These are phyloP conservation scores for Dactylella cylindrospora DNA, from an alignment of 2,329 filamentous ascomycete species.

Conservation along the genomic window DNA sequence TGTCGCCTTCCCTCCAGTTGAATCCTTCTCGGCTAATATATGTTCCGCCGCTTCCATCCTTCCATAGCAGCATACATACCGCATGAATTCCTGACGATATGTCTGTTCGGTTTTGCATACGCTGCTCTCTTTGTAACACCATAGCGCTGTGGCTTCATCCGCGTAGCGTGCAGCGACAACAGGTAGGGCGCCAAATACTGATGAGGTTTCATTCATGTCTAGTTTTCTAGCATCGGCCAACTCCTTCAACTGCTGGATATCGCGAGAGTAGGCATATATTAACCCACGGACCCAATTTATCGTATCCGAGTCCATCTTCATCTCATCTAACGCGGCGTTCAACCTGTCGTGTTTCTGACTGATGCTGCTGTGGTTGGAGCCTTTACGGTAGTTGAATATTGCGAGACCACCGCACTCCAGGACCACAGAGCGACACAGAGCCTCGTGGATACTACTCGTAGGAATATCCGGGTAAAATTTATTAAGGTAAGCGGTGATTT, in stretches of 20 bases:
- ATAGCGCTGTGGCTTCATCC: conserved; percentile 14
- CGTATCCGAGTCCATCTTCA: background rate
- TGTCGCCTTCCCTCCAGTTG: background rate
- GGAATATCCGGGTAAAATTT: conserved; percentile 5
- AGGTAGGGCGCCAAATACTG: conserved; percentile 9
- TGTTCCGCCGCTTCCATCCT: conserved; percentile 1
- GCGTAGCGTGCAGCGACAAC: conserved; percentile 4
- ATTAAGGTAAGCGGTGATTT: conserved; percentile 1
- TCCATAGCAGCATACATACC: background rate
- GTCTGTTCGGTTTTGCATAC: background rate
- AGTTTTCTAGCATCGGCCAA: background rate
- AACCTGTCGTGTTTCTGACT: conserved; percentile 13
- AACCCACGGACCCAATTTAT: conserved; percentile 16
- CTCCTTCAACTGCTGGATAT: conserved; percentile 9
- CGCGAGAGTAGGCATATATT: conserved; percentile 1
- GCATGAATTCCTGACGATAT: conserved; percentile 3
- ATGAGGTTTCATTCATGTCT: no score
- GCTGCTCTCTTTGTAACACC: conserved; percentile 7
- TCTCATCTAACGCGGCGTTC: background rate
- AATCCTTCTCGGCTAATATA: conserved; percentile 4
- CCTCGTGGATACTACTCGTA: background rate
- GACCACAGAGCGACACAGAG: conserved; percentile 10
- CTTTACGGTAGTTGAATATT: conserved; percentile 24
- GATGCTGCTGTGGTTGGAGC: background rate
- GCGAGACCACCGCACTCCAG: background rate